A percentile compares a stretch with the other conserved stretches of the same genome.
Conservation (phyloP, 768 basidiomycete genomes). For the Dioszegia hungarica region DNA sequence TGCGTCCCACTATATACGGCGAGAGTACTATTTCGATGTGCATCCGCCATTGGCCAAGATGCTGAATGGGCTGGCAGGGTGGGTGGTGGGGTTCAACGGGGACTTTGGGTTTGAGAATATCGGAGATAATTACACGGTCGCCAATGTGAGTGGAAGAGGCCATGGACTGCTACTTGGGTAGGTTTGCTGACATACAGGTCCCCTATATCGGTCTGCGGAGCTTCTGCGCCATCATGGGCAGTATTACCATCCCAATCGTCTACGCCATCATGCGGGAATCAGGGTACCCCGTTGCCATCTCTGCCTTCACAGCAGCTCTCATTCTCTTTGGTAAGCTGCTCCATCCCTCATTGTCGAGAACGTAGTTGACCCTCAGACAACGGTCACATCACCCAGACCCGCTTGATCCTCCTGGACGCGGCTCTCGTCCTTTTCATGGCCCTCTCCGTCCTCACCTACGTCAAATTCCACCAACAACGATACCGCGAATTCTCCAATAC, state of each 20-base stretch:
- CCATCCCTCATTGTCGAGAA: background rate
- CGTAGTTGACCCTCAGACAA: slow-evolving; percentile 62
- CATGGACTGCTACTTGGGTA: too few species aligned
- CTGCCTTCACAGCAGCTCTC: slow-evolving; percentile 80
- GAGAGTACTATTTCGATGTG: slow-evolving; percentile 98
- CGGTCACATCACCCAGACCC: slow-evolving; percentile 91
- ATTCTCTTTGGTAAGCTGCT: slow-evolving; percentile 69
- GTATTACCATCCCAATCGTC: slow-evolving; percentile 81
- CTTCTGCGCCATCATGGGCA: slow-evolving; percentile 84
- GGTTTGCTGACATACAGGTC: background rate
- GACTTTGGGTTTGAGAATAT: slow-evolving; percentile 90
- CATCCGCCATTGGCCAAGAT: slow-evolving; percentile 97
- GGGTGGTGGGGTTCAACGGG: slow-evolving; percentile 95
- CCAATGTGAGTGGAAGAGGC: slow-evolving; percentile 60
- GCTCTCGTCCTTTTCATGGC: slow-evolving; percentile 93
- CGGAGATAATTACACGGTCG: slow-evolving; percentile 80
- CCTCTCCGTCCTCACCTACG: slow-evolving; percentile 84
- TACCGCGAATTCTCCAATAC: slow-evolving; percentile 81
- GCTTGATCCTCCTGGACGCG: slow-evolving; percentile 91
- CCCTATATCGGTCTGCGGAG: slow-evolving; percentile 83
- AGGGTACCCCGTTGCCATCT: slow-evolving; percentile 85
- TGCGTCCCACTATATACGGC: slow-evolving; percentile 82
- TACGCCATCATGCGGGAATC: slow-evolving; percentile 98
- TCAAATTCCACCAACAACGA: slow-evolving; percentile 90
- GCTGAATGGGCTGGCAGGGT: slow-evolving; percentile 86